Percentiles rank a stretch among this genome's conserved stretches.
Conservation (phyloP, 768 basidiomycete genomes). For the Trametes cingulata region DNA sequence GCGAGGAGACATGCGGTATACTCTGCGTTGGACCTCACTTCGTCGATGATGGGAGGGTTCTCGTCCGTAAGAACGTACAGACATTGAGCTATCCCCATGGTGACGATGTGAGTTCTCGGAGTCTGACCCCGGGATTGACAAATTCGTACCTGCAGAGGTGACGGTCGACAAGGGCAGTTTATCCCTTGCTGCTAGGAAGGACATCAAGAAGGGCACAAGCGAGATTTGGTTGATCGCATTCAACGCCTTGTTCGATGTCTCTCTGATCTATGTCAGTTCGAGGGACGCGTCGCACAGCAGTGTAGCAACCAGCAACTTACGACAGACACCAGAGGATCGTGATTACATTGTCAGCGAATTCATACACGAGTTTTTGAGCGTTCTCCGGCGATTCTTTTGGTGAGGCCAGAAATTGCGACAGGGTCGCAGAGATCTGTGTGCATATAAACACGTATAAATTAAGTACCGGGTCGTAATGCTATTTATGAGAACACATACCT, state of each 20-base stretch:
- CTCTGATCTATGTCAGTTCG: constrained; percentile 47
- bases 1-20: constrained; percentile 68
- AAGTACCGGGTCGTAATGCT: too few relatives aligned
- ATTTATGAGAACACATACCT: constrained; percentile 45
- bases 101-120: constrained; percentile 4
- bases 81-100: constrained; percentile 68
- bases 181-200: constrained; percentile 76
- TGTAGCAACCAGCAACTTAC: constrained; percentile 51
- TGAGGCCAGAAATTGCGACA: constrained; percentile 65
- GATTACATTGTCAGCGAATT: constrained; percentile 90
- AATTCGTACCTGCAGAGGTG: constrained; percentile 69
- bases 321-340: constrained; percentile 94
- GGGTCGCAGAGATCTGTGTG: constrained; percentile 67
- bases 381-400: constrained; percentile 68
- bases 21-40: constrained; percentile 57
- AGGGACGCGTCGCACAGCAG: neutral
- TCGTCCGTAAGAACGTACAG: constrained; percentile 93
- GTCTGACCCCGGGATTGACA: neutral
- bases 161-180: constrained; percentile 71
- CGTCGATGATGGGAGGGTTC: constrained; percentile 72
- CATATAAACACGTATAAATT: neutral
- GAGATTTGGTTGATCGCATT: constrained; percentile 81
- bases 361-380: constrained; percentile 75
- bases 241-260: constrained; percentile 92
- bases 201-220: constrained; percentile 83